A percentile compares a stretch with the other conserved stretches of the same genome.
Evolutionary conservation across 371 early-diverging fungal species (phyloP).

Genomic region (Mitosporidium daphniae): DNA sequence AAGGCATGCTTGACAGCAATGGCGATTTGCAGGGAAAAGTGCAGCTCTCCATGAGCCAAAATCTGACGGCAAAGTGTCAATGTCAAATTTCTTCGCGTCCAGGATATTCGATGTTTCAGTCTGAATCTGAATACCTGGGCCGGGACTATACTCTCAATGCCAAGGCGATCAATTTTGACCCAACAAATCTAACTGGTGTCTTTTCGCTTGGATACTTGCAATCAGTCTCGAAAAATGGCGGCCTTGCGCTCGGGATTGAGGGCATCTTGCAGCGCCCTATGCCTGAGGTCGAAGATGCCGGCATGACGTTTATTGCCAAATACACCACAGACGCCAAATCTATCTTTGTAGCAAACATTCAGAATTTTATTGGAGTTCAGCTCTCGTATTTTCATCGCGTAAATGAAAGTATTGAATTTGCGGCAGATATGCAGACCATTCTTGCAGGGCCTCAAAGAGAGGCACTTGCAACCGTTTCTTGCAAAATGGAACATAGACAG

Average conservation of each 20-base stretch:
- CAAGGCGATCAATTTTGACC: slow-evolving; percentile 70
- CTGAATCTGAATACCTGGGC: slow-evolving; percentile 60
- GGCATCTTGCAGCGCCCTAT: slow-evolving; percentile 39
- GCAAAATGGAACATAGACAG: slow-evolving; percentile 61
- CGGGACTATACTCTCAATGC: slow-evolving; percentile 36
- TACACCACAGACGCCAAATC: slow-evolving; percentile 8
- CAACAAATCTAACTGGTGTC: slow-evolving; percentile 27
- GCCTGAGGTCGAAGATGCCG: slow-evolving; percentile 28
- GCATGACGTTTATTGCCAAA: slow-evolving; percentile 7
- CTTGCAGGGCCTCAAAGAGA: slow-evolving; percentile 29
- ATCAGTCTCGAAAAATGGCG: slow-evolving; percentile 35
- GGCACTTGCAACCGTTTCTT: slow-evolving; percentile 57
- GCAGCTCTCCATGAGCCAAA: too few relatives aligned
- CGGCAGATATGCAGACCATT: slow-evolving; percentile 36
- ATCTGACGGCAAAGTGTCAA: too few relatives aligned
- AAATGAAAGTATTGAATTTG: slow-evolving; percentile 63
- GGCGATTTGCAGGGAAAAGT: too few relatives aligned
- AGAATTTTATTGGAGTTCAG: slow-evolving; percentile 36
- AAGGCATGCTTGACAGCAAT: too few relatives aligned
- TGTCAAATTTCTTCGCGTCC: too few relatives aligned
- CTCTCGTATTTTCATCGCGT: slow-evolving; percentile 53
- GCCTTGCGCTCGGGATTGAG: slow-evolving; percentile 52
- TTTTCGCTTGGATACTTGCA: slow-evolving; percentile 49
- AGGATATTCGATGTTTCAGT: too few relatives aligned
- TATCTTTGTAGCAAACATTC: slow-evolving; percentile 33